Evolutionary conservation across 2,329 filamentous ascomycete genomes (phyloP).

Genomic region (Verticillium isaacii): DNA sequence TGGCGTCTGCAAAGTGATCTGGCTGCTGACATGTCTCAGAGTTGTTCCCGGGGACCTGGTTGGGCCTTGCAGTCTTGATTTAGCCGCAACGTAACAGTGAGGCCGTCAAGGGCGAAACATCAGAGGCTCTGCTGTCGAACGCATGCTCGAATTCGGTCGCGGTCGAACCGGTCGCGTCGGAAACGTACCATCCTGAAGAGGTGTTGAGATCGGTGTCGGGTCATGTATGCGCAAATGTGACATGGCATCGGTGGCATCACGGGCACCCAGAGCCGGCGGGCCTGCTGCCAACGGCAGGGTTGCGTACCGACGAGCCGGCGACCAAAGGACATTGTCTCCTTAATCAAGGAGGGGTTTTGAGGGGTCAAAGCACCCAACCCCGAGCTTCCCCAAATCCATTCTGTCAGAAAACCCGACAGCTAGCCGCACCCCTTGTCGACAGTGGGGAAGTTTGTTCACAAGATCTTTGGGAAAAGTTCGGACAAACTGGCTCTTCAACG

Average conservation of each 20-base stretch:
- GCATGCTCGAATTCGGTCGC: no score
- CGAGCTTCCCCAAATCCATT: neutral
- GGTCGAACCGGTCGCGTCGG: no score
- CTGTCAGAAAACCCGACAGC: neutral
- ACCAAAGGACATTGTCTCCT: neutral
- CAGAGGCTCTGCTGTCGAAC: no score
- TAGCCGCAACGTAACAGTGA: neutral
- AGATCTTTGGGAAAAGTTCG: neutral
- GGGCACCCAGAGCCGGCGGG: neutral
- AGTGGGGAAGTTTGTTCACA: neutral
- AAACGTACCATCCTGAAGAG: neutral
- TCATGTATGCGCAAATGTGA: neutral
- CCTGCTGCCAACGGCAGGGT: neutral
- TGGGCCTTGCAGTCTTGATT: neutral
- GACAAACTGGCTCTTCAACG: neutral
- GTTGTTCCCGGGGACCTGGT: slow-evolving; percentile 3
- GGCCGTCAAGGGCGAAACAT: no score
- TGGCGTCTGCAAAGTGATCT: slow-evolving; percentile 1
- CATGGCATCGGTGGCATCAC: neutral
- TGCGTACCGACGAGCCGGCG: neutral
- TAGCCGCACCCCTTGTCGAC: neutral
- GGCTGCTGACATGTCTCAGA: slow-evolving; percentile 1
- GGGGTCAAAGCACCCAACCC: neutral
- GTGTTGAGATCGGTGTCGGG: neutral
- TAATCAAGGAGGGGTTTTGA: neutral